Base-by-base conservation (phyloP, 2,329 filamentous ascomycete species). In the Didymella keratinophila region DNA sequence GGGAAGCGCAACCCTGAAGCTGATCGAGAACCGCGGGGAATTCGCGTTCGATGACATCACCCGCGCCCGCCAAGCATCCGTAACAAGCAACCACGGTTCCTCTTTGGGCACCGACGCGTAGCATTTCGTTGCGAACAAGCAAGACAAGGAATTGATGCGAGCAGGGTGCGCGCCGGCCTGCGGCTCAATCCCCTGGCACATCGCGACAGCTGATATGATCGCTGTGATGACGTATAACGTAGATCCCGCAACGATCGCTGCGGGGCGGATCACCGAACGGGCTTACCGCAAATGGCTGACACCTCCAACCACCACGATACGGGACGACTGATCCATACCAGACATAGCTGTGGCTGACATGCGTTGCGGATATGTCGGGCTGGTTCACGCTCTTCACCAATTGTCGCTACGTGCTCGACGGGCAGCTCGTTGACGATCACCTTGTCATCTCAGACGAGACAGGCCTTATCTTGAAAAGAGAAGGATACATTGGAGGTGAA, bases 381-480 rank as follows among this genome's bases (percentile, higher is more conserved):
- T 79, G 75, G 70, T 79, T 80, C 64, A 82, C 78, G 16, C 74
- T 77, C 50, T 81, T 82, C 66, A 78, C 76, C 21, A 82, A 82
- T 61, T 79, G 76, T 63, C 77, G 79, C 51, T 76, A 81, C 21
- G 77, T 79, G 61, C 76, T 78, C 51, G 65, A 77, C 52, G 80
- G 80, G 58, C 64, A 78, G 62, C 70, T 82, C 11, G 71, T 80
- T 28, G 74, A 80, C 30, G 76, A 80, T 60, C 76, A 78, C 43
- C 71, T 82, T 25, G 78, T 80, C 53, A 76, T 82, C 41, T 80
- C 79, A 16, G 76, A 79, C 51, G 78, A 79, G 51, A 78, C 76
- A 2, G 80, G 80, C 18, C 66, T 72, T 21, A 80, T 81, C 56
- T 61, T 81, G 39, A 73, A 77, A 63, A 67, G 73, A 54, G 77